These are phyloP conservation scores for Wickerhamiella parazyma DNA, from an alignment of 805 yeast genomes.

Conservation along the genomic window DNA sequence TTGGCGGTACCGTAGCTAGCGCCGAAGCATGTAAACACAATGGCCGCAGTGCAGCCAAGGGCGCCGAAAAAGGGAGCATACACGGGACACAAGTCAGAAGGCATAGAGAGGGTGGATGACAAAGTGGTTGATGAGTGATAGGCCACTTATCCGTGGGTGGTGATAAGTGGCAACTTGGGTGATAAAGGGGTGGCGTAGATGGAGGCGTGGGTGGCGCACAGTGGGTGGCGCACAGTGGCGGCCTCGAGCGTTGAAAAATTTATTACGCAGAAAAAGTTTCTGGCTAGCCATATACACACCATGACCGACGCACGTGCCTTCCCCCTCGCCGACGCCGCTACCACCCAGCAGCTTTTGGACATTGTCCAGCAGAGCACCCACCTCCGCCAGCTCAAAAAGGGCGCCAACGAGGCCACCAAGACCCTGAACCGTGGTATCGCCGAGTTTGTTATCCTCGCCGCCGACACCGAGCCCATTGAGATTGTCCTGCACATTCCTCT, in stretches of 20 bases:
- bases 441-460: conserved; percentile 99
- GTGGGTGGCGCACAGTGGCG: too few species aligned
- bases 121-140: conserved; percentile 3
- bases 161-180: neutral
- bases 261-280: too few species aligned
- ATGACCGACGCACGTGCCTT: conserved; percentile 89
- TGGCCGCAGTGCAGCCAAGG: conserved; percentile 98
- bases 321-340: conserved; percentile 93
- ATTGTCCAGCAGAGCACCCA: conserved; percentile 96
- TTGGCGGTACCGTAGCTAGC: conserved; percentile 99
- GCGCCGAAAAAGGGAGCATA: conserved; percentile 88
- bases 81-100: conserved; percentile 22
- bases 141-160: conserved; percentile 5
- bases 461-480: conserved; percentile 98
- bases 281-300: neutral
- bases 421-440: conserved; percentile 98
- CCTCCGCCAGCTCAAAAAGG: conserved; percentile 97
- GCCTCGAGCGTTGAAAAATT: too few species aligned
- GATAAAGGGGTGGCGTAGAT: too few species aligned
- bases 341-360: conserved; percentile 93
- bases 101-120: conserved; percentile 7
- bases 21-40: conserved; percentile 96
- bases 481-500: conserved; percentile 93
- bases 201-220: too few species aligned
- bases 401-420: conserved; percentile 99